Percentiles rank a stretch among this genome's conserved stretches.
phyloP scores from a whole-genome alignment of 225 moss, liverwort and hornwort genomes.

The Pseudisothecium myosuroides region DNA sequence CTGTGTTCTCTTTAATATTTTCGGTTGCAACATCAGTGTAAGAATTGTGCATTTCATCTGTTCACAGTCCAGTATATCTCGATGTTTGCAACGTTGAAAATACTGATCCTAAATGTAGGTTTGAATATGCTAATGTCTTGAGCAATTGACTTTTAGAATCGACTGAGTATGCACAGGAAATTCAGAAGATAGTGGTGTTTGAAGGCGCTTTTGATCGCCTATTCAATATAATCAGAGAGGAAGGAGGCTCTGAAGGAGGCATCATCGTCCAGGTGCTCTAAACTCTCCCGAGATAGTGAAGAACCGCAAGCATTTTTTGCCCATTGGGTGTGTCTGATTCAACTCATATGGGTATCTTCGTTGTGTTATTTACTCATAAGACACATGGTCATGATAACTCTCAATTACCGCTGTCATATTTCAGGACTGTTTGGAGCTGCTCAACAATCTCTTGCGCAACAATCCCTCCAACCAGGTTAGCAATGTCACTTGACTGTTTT shows the following conservation, averaged over 20 bases:
- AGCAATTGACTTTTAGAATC: neutral
- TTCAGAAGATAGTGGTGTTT: conserved; percentile 99
- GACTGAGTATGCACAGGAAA: conserved; percentile 60
- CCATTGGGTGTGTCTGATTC: neutral
- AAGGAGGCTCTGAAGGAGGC: conserved; percentile 93
- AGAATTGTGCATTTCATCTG: neutral
- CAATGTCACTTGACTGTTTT: neutral
- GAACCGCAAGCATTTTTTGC: neutral
- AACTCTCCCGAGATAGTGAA: neutral
- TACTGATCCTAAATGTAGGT: neutral
- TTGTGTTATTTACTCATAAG: neutral
- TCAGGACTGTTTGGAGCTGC: conserved; percentile 97
- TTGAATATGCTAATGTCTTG: neutral
- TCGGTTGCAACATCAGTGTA: neutral
- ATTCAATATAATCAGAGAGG: conserved; percentile 79
- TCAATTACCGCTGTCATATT: neutral
- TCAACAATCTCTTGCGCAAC: conserved; percentile 87
- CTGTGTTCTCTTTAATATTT: neutral
- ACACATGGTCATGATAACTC: neutral
- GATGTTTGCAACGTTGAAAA: neutral
- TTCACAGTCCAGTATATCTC: neutral
- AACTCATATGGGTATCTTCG: neutral
- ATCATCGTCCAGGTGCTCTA: conserved; percentile 83
- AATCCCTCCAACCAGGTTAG: conserved; percentile 92
- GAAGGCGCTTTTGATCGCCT: conserved; percentile 95